Conservation (phyloP, 2,329 filamentous ascomycete genomes). For the Grosmannia serpens region DNA sequence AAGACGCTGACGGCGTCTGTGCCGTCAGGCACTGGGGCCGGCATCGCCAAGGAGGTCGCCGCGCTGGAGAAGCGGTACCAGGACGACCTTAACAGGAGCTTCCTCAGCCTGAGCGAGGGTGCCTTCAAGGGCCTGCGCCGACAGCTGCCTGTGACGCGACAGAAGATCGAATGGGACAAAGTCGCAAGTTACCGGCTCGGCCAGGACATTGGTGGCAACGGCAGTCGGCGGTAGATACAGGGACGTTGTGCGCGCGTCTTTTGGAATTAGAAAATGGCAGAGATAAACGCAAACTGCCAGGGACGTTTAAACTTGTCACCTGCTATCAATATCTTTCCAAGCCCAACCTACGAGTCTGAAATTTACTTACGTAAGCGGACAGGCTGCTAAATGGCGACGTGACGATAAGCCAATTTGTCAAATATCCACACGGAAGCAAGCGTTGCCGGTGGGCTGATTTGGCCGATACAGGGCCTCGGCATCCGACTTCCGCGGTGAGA, state of each 20-base stretch:
- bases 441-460: not conserved
- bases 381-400: not conserved
- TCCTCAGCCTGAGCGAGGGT: slow-evolving; percentile 79
- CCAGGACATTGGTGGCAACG: slow-evolving; percentile 65
- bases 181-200: slow-evolving; percentile 83
- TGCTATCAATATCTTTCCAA: too few relatives aligned
- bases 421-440: not conserved
- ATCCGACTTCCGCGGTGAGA: too few relatives aligned
- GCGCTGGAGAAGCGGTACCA: slow-evolving; percentile 83
- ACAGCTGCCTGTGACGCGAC: slow-evolving; percentile 89
- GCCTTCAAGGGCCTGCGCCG: slow-evolving; percentile 88
- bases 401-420: too few relatives aligned
- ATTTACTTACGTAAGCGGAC: not conserved
- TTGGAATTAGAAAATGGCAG: too few relatives aligned
- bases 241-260: too few relatives aligned
- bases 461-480: too few relatives aligned
- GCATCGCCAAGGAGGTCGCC: slow-evolving; percentile 68
- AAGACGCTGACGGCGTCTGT: slow-evolving; percentile 58
- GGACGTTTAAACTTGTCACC: too few relatives aligned
- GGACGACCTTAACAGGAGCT: slow-evolving; percentile 87
- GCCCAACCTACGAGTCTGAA: too few relatives aligned
- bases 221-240: slow-evolving; percentile 34
- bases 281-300: too few relatives aligned
- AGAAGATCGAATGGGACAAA: slow-evolving; percentile 99
- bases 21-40: slow-evolving; percentile 51